Conservation (phyloP, 805 yeast genomes). For the Kodamaea leandrae region DNA sequence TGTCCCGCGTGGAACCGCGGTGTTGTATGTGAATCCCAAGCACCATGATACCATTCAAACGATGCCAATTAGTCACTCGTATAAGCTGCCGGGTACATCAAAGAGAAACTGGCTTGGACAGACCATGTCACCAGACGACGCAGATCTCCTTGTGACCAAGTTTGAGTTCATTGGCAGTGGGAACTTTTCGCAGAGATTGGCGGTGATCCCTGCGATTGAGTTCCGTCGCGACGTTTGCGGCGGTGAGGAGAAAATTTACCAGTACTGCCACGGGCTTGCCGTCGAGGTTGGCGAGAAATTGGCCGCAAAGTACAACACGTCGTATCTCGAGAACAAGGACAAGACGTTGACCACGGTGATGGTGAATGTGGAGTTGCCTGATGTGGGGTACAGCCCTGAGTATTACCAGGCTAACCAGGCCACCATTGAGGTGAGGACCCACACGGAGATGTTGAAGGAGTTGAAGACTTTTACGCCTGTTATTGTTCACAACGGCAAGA, state of each 20-base stretch:
- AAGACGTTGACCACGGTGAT: slow-evolving; percentile 38
- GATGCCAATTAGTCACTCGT: slow-evolving; percentile 55
- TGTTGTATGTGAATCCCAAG: slow-evolving; percentile 53
- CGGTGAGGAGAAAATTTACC: slow-evolving; percentile 52
- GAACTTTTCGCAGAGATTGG: slow-evolving; percentile 41
- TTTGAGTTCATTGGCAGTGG: slow-evolving; percentile 53
- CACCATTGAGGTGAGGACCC: slow-evolving; percentile 1
- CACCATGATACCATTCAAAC: slow-evolving; percentile 53
- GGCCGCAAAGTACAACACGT: slow-evolving; percentile 39
- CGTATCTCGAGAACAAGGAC: slow-evolving; percentile 34
- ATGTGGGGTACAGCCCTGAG: slow-evolving; percentile 13
- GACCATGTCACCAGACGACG: slow-evolving; percentile 9
- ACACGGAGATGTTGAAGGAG: slow-evolving; percentile 9
- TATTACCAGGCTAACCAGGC: slow-evolving; percentile 1
- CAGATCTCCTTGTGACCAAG: slow-evolving; percentile 37
- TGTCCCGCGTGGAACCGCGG: slow-evolving; percentile 57
- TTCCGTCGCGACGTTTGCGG: slow-evolving; percentile 57
- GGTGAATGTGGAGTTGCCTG: slow-evolving; percentile 44
- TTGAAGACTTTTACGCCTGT: slow-evolving; percentile 49
- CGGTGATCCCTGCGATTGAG: slow-evolving; percentile 48
- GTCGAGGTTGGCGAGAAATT: slow-evolving; percentile 40
- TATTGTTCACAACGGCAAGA: slow-evolving; percentile 33
- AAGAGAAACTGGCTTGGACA: slow-evolving; percentile 18
- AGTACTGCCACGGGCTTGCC: slow-evolving; percentile 49
- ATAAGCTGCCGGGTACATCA: slow-evolving; percentile 27